Conservation (phyloP, 345 rosid species). For the Acer yangbiense region DNA sequence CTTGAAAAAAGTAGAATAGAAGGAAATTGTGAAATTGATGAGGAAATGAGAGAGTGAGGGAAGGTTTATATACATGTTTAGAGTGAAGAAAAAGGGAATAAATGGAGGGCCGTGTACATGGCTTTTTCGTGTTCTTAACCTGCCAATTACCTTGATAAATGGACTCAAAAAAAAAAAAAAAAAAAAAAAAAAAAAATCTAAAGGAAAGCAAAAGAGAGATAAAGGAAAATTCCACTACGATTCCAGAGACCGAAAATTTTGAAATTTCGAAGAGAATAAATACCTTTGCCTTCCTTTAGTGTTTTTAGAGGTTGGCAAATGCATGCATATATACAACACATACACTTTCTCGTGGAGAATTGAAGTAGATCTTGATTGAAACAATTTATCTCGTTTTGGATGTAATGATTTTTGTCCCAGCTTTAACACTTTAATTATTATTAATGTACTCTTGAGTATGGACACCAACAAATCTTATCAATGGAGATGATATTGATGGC, state of each 20-base stretch:
- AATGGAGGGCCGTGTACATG: constrained; percentile 41
- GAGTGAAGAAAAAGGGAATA: constrained; percentile 35
- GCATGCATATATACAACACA: constrained; percentile 3
- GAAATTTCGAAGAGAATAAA: constrained; percentile 14
- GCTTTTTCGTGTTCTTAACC: constrained; percentile 63
- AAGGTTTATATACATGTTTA: constrained; percentile 43
- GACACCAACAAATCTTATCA: background rate
- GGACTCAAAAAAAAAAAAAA: constrained; percentile 24
- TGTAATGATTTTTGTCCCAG: background rate
- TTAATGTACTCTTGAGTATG: background rate
- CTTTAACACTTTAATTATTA: background rate
- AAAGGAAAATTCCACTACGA: constrained; percentile 43
- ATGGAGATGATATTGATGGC: background rate
- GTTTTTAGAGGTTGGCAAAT: constrained; percentile 27
- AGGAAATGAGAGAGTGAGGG: constrained; percentile 25
- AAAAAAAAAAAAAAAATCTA: constrained; percentile 25
- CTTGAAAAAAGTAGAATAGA: constrained; percentile 11
- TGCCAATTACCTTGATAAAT: constrained; percentile 48
- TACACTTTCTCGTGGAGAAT: constrained; percentile 7
- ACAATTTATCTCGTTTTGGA: background rate
- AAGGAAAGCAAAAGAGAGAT: constrained; percentile 36
- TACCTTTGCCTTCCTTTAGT: constrained; percentile 25
- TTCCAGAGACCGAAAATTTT: constrained; percentile 37
- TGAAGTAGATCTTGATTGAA: background rate
- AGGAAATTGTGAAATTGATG: constrained; percentile 28